phyloP scores from a whole-genome alignment of 345 rosid species.

The Populus alba region DNA sequence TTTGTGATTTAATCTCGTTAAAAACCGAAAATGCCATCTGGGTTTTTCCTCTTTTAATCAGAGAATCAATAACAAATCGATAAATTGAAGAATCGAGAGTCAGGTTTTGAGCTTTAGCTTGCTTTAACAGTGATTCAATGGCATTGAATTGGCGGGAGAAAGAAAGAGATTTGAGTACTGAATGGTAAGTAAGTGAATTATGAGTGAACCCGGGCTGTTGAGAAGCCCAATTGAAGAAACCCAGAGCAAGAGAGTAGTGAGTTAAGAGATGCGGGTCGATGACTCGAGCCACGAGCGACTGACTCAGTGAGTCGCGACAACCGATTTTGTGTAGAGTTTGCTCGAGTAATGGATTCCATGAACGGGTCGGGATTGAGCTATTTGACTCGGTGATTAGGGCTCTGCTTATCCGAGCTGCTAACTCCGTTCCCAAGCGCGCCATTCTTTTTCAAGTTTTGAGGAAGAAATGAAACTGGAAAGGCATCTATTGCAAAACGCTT shows the following conservation, averaged over 20 bases:
- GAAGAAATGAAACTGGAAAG: background rate
- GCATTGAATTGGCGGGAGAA: constrained; percentile 59
- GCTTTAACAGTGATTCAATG: constrained; percentile 54
- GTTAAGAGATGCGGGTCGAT: constrained; percentile 68
- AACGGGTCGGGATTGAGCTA: constrained; percentile 35
- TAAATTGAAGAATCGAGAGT: constrained; percentile 54
- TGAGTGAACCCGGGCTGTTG: constrained; percentile 81
- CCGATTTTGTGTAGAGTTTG: constrained; percentile 57
- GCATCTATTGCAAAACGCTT: background rate
- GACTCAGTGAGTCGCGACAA: constrained; percentile 47
- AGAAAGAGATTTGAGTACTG: constrained; percentile 69
- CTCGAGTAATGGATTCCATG: constrained; percentile 67
- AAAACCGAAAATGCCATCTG: constrained; percentile 63
- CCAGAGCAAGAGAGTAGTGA: constrained; percentile 76
- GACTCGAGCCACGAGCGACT: constrained; percentile 66
- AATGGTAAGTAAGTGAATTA: constrained; percentile 58
- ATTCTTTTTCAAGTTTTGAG: background rate
- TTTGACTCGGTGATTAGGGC: constrained; percentile 54
- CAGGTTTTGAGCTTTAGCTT: constrained; percentile 46
- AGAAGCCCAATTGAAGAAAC: constrained; percentile 91
- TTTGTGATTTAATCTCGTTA: constrained; percentile 35
- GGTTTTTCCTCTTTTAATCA: constrained; percentile 42
- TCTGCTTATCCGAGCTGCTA: constrained; percentile 61
- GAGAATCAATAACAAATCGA: constrained; percentile 41
- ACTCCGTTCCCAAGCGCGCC: constrained; percentile 42